These are phyloP conservation scores for Ephemerocybe angulata DNA, from an alignment of 768 basidiomycete genomes.

Conservation along the genomic window DNA sequence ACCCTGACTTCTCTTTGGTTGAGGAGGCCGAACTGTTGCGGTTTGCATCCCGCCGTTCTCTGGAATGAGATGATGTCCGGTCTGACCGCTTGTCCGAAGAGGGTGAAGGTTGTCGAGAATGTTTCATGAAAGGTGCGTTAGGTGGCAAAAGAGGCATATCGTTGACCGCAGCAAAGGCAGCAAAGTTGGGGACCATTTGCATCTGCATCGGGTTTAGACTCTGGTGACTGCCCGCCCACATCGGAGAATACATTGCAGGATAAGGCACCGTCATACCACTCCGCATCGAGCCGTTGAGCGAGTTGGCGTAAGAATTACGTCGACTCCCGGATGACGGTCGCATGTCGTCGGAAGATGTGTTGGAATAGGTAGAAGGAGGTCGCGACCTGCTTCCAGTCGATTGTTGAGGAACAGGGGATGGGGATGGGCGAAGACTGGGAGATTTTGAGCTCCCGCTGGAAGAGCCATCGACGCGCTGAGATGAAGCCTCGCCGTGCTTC, in stretches of 20 bases:
- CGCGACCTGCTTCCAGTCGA: conserved; percentile 36
- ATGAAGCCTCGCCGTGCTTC: conserved; percentile 46
- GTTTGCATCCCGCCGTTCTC: conserved; percentile 23
- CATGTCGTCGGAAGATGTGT: conserved; percentile 53
- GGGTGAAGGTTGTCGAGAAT: conserved; percentile 40
- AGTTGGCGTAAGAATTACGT: conserved; percentile 37
- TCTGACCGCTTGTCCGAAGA: conserved; percentile 11
- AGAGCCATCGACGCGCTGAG: conserved; percentile 40
- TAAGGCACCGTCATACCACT: conserved; percentile 24
- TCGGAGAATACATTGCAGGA: conserved; percentile 33
- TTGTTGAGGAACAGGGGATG: conserved; percentile 15
- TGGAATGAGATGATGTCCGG: background rate
- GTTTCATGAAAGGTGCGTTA: conserved; percentile 72
- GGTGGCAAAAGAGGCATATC: conserved; percentile 73
- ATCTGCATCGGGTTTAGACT: conserved; percentile 27
- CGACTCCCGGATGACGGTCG: conserved; percentile 37
- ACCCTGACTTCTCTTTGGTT: conserved; percentile 21
- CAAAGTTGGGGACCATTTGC: conserved; percentile 40
- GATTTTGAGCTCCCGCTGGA: conserved; percentile 54
- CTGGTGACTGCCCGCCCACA: conserved; percentile 38
- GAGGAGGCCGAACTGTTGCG: conserved; percentile 22
- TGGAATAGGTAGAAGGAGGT: conserved; percentile 54
- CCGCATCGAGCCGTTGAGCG: conserved; percentile 17
- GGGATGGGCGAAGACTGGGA: conserved; percentile 34
- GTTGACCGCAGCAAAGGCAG: conserved; percentile 43